Base-by-base conservation (phyloP, 495 filamentous ascomycete genomes). In the Hapsidospora chrysogenum region DNA sequence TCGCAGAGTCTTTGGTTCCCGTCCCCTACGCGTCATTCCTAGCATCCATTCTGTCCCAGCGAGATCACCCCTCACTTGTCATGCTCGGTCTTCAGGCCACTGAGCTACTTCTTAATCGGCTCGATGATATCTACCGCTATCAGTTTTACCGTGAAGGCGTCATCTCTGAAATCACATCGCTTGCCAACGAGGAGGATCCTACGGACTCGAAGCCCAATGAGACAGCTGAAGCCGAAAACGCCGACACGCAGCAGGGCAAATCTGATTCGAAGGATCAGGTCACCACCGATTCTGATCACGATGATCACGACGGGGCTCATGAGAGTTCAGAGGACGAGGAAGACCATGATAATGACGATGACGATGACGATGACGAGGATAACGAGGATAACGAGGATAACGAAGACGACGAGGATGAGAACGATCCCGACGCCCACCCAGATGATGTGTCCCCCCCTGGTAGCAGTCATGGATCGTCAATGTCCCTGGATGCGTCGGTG, bases 81-180 rank as follows among this genome's bases (percentile, higher is more conserved):
- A 80, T 82, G 23, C 76, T 68, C 43, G 89, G 85, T 11, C 61
- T 99, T 13, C 78, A 92, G 45, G 87, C 86, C 29, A 77, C 85
- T 1, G 85, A 96, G 51, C 57, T 96, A 2, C 62, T 99, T 2
- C 67, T 95, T 45, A 74, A 76, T 41, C 77, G 92, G 11, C 56
- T 96, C 9, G 80, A 82, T 31, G 59, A 74, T 18, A 80, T 96
- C 22, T 99, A 99, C 51, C 80, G 81, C 26, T 84, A 94, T 47
- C 92, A 96, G 44, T 92, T 99, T 46, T 89, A 99, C 49, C 80
- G 92, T 4, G 92, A 99, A 56, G 92, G 92, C 26, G 89, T 99
- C 14, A 86, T 99, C 44, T 67, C 80, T 0, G 92, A 96, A 52
- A 86, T 96, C 33, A 53, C 68, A 27, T 92, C 89, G 51, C 59